Evolutionary conservation across 352 stramenopile genomes (phyloP), one percentile per base, ranked within the genome.

Genomic region (Pythium aphanidermatum): DNA sequence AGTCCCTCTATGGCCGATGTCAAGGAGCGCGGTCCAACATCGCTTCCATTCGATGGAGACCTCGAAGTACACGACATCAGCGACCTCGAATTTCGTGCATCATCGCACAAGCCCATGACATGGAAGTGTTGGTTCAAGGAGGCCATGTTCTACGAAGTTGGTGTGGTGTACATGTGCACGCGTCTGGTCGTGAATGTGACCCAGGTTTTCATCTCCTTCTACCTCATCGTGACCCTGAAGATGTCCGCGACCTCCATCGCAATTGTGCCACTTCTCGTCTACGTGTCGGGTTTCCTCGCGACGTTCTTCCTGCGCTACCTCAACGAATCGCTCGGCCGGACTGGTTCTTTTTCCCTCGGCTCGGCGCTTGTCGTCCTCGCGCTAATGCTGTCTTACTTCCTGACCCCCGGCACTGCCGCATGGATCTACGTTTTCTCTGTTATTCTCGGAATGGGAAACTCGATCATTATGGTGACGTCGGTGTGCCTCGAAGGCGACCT

Each of bases 151-250:
- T 93, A 93, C 60, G 74, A 88, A 43, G 82, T 93, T 13, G 82
- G 82, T 20, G 32, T 90, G 8, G 76, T 87, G 12, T 93, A 93
- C 71, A 93, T 93, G 82, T 93, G 82, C 57, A 93, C 82, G 21
- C 60, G 82, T 16, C 62, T 93, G 13, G 81, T 89, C 35, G 76
- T 93, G 16, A 93, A 93, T 52, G 62, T 92, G 21, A 91, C 79
- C 14, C 82, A 93, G 35, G 78, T 92, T 12, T 93, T 88, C 59
- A 90, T 93, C 34, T 88, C 79, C 13, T 93, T 93, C 41, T 90
- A 89, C 50, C 52, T 93, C 28, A 90, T 87, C 27, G 75, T 87
- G 55, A 91, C 79, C 35, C 70, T 93, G 8, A 36, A 90, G n/a
- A 91, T 93, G 82, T 85, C 70, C 17, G 77, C 79, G 2, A 85